These are phyloP conservation scores for Gossypium davidsonii DNA, from an alignment of 441 rosid species.

Conservation along the genomic window DNA sequence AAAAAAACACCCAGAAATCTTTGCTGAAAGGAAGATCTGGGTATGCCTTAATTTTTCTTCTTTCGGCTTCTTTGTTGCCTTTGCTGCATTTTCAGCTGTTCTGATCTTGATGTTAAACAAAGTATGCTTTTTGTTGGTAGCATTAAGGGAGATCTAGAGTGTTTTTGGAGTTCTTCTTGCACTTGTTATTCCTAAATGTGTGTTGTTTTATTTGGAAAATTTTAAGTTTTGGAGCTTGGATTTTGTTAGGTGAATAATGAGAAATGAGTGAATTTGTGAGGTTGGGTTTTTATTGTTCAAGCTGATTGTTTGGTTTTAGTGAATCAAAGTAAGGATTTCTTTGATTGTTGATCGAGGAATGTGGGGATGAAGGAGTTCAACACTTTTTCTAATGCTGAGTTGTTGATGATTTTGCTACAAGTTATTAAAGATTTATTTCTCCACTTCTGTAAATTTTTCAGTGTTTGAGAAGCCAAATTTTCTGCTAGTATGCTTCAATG, in stretches of 20 bases:
- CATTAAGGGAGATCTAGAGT: background rate
- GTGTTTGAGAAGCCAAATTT: background rate
- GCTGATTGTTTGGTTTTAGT: constrained; percentile 6
- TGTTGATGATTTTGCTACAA: background rate
- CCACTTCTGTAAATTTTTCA: background rate
- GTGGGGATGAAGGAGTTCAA: background rate
- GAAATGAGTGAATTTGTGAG: background rate
- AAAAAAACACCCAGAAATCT: background rate
- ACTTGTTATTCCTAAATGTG: background rate
- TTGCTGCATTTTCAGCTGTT: background rate
- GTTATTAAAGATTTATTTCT: background rate
- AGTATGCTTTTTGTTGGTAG: background rate
- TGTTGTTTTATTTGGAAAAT: background rate
- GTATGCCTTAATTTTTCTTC: background rate
- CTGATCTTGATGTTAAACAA: background rate
- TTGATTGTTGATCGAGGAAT: background rate
- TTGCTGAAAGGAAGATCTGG: constrained; percentile 9
- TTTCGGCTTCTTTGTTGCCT: background rate
- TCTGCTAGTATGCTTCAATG: background rate
- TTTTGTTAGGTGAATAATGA: background rate
- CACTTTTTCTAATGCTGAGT: background rate
- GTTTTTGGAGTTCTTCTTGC: background rate
- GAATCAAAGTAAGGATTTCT: background rate
- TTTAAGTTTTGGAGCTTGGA: background rate
- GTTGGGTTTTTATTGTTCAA: background rate